Conservation (phyloP, 2,329 filamentous ascomycete species). For the Cladosporium halotolerans region DNA sequence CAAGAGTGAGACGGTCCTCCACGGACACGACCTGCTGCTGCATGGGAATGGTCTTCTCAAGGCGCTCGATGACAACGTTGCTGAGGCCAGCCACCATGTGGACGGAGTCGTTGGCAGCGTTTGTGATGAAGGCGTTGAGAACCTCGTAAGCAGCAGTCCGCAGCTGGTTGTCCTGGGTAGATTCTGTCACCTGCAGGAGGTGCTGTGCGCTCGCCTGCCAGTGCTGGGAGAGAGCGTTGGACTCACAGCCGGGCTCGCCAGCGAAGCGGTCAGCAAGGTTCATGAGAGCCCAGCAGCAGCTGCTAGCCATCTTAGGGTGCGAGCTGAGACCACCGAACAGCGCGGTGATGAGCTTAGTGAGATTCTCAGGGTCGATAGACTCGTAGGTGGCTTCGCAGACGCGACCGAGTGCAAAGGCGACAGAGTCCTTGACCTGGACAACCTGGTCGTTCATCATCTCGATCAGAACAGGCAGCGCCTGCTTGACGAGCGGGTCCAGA, state of each 20-base stretch:
- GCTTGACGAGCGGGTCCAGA: constrained; percentile 89
- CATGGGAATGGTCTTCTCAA: constrained; percentile 84
- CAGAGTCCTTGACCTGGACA: constrained; percentile 89
- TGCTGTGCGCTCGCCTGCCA: constrained; percentile 89
- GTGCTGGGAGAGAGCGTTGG: constrained; percentile 80
- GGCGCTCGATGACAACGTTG: constrained; percentile 79
- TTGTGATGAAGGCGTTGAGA: constrained; percentile 87
- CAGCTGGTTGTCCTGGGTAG: constrained; percentile 79
- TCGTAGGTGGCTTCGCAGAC: constrained; percentile 92
- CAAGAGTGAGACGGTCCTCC: constrained; percentile 89
- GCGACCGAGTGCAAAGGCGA: constrained; percentile 89
- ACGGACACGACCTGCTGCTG: constrained; percentile 92
- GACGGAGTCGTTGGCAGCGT: constrained; percentile 80
- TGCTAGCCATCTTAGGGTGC: constrained; percentile 93
- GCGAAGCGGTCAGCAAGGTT: constrained; percentile 95
- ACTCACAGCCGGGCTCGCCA: constrained; percentile 70
- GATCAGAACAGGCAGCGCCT: constrained; percentile 86
- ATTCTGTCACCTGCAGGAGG: constrained; percentile 77
- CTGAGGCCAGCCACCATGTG: constrained; percentile 74
- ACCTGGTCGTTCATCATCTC: constrained; percentile 85
- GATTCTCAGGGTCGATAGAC: constrained; percentile 80
- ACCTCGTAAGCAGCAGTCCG: constrained; percentile 97
- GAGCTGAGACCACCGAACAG: constrained; percentile 85
- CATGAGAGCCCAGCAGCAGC: constrained; percentile 98
- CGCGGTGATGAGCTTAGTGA: constrained; percentile 77